These are phyloP conservation scores for Aspergillus heteromorphus DNA, from an alignment of 495 filamentous ascomycete genomes.

Conservation along the genomic window DNA sequence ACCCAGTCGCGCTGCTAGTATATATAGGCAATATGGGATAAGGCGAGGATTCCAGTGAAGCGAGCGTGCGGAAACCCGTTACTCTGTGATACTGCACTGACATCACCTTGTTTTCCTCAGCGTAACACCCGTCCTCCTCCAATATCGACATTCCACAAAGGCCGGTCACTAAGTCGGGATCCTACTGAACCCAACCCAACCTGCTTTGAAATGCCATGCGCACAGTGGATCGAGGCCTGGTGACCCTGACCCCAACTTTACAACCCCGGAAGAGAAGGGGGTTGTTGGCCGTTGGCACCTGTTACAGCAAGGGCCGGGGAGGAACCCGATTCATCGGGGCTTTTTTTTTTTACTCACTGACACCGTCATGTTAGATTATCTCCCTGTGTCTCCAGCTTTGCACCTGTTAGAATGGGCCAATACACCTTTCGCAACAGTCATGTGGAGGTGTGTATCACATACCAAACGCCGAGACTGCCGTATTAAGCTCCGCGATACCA, in stretches of 20 bases:
- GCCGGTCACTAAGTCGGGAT: constrained; percentile 5
- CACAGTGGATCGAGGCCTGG: not conserved
- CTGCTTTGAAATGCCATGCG: not conserved
- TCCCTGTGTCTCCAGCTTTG: not conserved
- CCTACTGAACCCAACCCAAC: not conserved
- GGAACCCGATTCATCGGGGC: not conserved
- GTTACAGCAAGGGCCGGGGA: not conserved
- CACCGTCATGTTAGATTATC: not conserved
- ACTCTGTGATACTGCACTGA: constrained; percentile 2
- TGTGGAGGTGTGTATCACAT: constrained; percentile 10
- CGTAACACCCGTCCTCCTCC: constrained; percentile 10
- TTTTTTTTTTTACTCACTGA: not conserved
- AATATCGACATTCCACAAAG: constrained; percentile 17
- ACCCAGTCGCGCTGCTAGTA: not conserved
- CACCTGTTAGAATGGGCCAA: not conserved
- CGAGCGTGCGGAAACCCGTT: not conserved
- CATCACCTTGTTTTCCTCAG: constrained; percentile 12
- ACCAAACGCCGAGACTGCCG: constrained; percentile 10
- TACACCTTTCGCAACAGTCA: not conserved
- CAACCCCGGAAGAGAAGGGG: not conserved
- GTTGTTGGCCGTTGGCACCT: not conserved
- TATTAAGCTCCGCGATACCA: constrained; percentile 13
- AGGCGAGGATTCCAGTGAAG: constrained; percentile 3
- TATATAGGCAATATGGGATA: constrained; percentile 5
- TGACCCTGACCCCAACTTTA: not conserved